Evolutionary conservation across 495 filamentous ascomycete genomes (phyloP).

Genomic region (Aeminium ludgeri): DNA sequence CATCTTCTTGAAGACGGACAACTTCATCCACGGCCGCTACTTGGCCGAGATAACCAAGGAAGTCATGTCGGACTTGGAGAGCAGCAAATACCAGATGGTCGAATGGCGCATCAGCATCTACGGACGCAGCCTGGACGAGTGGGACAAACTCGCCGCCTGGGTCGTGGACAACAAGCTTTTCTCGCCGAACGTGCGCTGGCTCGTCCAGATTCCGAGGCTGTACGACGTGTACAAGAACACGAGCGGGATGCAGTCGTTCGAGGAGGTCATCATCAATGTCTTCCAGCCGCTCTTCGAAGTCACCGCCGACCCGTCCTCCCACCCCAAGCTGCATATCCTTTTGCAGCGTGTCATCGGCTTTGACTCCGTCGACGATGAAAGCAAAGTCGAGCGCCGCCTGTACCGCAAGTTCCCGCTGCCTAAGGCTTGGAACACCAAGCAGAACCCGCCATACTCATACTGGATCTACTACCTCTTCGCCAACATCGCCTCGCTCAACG

Average conservation of each 20-base stretch:
- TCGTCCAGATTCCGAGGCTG: slow-evolving; percentile 85
- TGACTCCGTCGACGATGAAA: slow-evolving; percentile 96
- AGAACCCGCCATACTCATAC: slow-evolving; percentile 96
- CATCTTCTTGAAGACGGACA: slow-evolving; percentile 97
- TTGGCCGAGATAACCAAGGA: slow-evolving; percentile 95
- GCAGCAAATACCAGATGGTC: slow-evolving; percentile 98
- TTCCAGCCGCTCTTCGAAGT: slow-evolving; percentile 93
- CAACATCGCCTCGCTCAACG: slow-evolving; percentile 84
- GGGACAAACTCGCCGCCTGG: slow-evolving; percentile 96
- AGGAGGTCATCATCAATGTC: slow-evolving; percentile 78
- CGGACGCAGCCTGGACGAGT: slow-evolving; percentile 77
- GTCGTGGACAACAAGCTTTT: slow-evolving; percentile 98
- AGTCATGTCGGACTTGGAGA: slow-evolving; percentile 92
- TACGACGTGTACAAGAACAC: slow-evolving; percentile 91
- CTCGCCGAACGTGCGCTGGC: slow-evolving; percentile 93
- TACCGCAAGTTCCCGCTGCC: slow-evolving; percentile 90
- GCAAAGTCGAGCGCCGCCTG: slow-evolving; percentile 79
- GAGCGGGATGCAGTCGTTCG: slow-evolving; percentile 70
- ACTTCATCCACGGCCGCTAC: slow-evolving; percentile 89
- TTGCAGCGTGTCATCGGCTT: slow-evolving; percentile 89
- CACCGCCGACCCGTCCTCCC: slow-evolving; percentile 67
- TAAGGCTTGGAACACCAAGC: slow-evolving; percentile 68
- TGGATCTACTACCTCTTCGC: slow-evolving; percentile 97
- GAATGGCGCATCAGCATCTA: slow-evolving; percentile 98
- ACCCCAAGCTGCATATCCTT: slow-evolving; percentile 89